Evolutionary conservation across 192 early-diverging fungal genomes (phyloP).

Genomic region (Geosiphon pyriformis): DNA sequence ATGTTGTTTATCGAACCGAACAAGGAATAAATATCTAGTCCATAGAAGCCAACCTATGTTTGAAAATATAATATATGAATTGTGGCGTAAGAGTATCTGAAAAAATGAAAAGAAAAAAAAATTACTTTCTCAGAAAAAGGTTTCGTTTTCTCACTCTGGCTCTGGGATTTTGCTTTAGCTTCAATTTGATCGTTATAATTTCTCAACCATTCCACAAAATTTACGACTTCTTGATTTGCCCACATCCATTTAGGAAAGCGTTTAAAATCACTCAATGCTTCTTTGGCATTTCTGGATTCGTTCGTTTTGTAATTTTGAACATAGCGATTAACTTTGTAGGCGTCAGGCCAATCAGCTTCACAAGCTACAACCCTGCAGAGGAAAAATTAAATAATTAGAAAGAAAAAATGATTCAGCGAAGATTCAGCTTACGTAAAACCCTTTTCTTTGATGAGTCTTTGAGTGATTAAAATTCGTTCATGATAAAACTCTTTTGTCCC

Average conservation of each 20-base stretch:
- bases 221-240: constrained; percentile 2
- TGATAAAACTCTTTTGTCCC: constrained; percentile 22
- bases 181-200: constrained; percentile 2
- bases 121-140: no score
- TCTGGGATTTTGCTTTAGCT: background rate
- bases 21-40: constrained; percentile 14
- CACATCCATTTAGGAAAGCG: constrained; percentile 20
- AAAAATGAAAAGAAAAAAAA: no score
- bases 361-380: background rate
- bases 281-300: background rate
- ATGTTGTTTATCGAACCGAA: constrained; percentile 1
- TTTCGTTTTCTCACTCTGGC: no score
- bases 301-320: constrained; percentile 8
- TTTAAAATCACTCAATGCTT: background rate
- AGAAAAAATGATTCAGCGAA: background rate
- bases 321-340: constrained; percentile 16
- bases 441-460: constrained; percentile 21
- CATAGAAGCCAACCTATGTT: background rate
- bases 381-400: background rate
- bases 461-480: constrained; percentile 19
- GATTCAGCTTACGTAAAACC: constrained; percentile 8
- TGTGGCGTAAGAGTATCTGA: no score
- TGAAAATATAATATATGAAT: background rate
- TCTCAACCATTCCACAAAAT: constrained; percentile 18
- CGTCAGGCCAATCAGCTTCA: constrained; percentile 21